Base-by-base conservation (phyloP, 768 basidiomycete genomes). In the Fomitopsis serialis region DNA sequence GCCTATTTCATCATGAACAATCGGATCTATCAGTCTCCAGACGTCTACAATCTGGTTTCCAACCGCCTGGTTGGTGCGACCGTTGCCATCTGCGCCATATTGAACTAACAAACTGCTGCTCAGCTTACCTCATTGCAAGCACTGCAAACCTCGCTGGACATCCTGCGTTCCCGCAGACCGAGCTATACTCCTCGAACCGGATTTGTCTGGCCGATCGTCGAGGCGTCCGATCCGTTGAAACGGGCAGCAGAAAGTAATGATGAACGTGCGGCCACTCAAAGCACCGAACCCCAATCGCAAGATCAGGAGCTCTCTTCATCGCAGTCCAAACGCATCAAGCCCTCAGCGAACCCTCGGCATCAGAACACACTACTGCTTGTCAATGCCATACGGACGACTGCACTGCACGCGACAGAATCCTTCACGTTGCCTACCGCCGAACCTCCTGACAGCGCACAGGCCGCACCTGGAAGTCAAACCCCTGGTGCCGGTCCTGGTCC, bases 1-100 rank as follows among this genome's bases (percentile, higher is more conserved):
- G 86, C 84, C 9, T 95, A 92, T 68, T 95, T 92, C 64, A 82
- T 95, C 63, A 80, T 92, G 72, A 86, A 93, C 70, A 89, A 88
- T 64, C 83, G 89, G 57, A 91, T 94, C 57, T 94, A 94, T 65
- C 89, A 90, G 65, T 82, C 89, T 0, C 92, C 92, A 10, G 87
- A 91, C 59, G 72, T 94, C 32, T 92, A 94, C 64, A 84, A 84
- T 10, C 77, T 95, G 2, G 72, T 95, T 40, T 91, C 91, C 47
- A 91, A 90, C 61, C 84, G 92, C 59, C 70, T 95, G 62, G 92
- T 92, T 65, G 62, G 77, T 62, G 4, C 21, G 23, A 19, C 48
- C 29, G 53, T 19, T 32, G 44, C 34, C 17, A 36, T 40, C 36
- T 44, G 19, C 29, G 40, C 50, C 34, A 11, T 46, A 32, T 11